Conservation (phyloP, 495 filamentous ascomycete species). For the Bombardia bombarda region DNA sequence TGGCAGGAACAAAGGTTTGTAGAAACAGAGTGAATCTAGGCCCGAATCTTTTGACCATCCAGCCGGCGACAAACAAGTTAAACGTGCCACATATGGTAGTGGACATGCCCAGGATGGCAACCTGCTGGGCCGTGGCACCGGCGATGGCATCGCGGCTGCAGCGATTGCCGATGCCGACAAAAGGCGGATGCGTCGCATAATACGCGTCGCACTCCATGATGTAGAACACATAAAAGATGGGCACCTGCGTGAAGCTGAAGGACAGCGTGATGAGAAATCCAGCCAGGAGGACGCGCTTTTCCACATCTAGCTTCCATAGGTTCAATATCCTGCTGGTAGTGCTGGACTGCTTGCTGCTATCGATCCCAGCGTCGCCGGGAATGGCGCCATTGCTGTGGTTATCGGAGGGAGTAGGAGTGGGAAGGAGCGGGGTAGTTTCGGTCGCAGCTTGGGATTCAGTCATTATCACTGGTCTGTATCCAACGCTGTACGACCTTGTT, state of each 20-base stretch:
- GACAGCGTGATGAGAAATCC: conserved; percentile 49
- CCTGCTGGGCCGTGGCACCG: conserved; percentile 45
- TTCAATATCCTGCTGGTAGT: neutral
- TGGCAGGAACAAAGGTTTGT: conserved; percentile 42
- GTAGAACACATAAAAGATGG: conserved; percentile 51
- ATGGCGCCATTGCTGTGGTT: neutral
- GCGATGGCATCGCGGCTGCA: conserved; percentile 43
- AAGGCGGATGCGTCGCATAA: conserved; percentile 37
- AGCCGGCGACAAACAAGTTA: conserved; percentile 51
- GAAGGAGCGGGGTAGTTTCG: neutral
- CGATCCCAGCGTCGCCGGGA: too few relatives aligned
- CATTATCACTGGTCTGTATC: too few relatives aligned
- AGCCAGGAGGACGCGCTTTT: conserved; percentile 39
- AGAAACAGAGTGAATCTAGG: conserved; percentile 43
- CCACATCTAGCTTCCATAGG: conserved; percentile 10
- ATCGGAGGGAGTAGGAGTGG: neutral
- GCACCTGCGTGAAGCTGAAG: conserved; percentile 51
- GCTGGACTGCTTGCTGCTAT: neutral
- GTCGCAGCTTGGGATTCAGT: too few relatives aligned
- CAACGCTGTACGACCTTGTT: too few relatives aligned
- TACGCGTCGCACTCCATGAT: conserved; percentile 52
- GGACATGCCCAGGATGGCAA: conserved; percentile 43
- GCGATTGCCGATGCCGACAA: conserved; percentile 26
- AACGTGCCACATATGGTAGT: conserved; percentile 43
- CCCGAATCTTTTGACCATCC: conserved; percentile 48